A percentile compares a stretch with the other conserved stretches of the same genome.
phyloP scores from a whole-genome alignment of 2,329 filamentous ascomycete species.

The Boeremia lycopersici region DNA sequence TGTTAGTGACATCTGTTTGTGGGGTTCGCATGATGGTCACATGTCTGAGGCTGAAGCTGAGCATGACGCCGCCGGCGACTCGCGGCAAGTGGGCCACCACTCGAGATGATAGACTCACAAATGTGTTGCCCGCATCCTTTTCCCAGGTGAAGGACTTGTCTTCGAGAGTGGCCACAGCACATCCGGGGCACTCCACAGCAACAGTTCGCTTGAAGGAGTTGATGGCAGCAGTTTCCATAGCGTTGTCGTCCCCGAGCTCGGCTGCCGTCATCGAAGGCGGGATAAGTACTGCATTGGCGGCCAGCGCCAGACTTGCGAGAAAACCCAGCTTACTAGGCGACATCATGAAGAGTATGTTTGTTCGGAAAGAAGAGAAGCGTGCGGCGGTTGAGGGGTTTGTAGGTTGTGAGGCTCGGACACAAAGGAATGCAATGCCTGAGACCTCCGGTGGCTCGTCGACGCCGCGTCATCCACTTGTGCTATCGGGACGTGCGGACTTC shows the following conservation, averaged over 20 bases:
- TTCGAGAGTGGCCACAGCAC: constrained; percentile 36
- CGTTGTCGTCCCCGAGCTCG: constrained; percentile 39
- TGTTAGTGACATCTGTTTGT: constrained; percentile 21
- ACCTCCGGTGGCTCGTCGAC: constrained; percentile 16
- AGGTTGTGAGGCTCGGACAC: constrained; percentile 16
- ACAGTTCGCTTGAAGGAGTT: constrained; percentile 42
- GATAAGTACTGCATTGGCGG: constrained; percentile 44
- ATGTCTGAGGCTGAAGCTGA: not conserved
- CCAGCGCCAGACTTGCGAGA: constrained; percentile 44
- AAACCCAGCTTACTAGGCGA: constrained; percentile 40
- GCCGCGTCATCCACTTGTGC: constrained; percentile 23
- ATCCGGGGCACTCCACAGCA: constrained; percentile 43
- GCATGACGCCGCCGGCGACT: not conserved
- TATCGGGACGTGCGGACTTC: constrained; percentile 8
- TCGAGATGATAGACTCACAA: constrained; percentile 33
- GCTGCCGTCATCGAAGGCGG: constrained; percentile 39
- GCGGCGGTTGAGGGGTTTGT: constrained; percentile 17
- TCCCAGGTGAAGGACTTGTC: constrained; percentile 35
- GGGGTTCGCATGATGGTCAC: not conserved
- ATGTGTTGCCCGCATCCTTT: constrained; percentile 40
- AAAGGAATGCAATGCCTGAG: constrained; percentile 17
- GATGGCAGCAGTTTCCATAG: constrained; percentile 38
- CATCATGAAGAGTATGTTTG: constrained; percentile 33
- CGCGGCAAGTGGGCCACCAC: not conserved
- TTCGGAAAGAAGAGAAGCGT: constrained; percentile 18